A percentile compares a stretch with the other conserved stretches of the same genome.
These are phyloP conservation scores for Trichophyton mentagrophytes DNA, from an alignment of 2,329 filamentous ascomycete species.

Conservation along the genomic window DNA sequence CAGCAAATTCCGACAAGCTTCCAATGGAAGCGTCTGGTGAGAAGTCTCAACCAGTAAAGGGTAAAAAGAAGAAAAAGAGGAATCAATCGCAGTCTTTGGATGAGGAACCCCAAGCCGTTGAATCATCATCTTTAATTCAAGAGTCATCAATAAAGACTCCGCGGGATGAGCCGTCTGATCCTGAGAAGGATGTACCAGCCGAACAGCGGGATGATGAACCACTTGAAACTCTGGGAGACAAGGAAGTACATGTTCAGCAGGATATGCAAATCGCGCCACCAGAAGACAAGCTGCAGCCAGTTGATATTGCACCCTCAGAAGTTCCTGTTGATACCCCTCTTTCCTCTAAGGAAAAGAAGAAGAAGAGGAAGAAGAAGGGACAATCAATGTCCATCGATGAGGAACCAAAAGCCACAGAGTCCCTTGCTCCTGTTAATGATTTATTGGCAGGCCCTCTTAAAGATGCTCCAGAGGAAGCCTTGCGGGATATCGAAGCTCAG, in stretches of 20 bases:
- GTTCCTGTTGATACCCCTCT: neutral
- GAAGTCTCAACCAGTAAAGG: neutral
- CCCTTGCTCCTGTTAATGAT: neutral
- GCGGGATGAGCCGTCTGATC: neutral
- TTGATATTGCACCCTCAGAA: neutral
- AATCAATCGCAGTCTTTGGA: neutral
- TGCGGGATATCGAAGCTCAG: neutral
- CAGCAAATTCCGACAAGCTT: neutral
- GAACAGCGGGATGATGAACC: neutral
- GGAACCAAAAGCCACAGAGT: neutral
- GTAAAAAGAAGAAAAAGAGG: slow-evolving; percentile 6
- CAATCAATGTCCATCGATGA: neutral
- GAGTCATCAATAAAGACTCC: neutral
- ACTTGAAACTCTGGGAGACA: neutral
- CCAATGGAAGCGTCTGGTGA: neutral
- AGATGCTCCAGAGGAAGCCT: neutral
- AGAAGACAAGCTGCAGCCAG: neutral
- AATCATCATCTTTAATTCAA: neutral
- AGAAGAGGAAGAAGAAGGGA: neutral
- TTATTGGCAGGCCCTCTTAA: neutral
- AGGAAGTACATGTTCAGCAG: neutral
- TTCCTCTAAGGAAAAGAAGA: neutral
- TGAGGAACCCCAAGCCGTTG: neutral
- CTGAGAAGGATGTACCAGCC: neutral
- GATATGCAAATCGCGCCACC: neutral